These are phyloP conservation scores for Leccinum fallax DNA, from an alignment of 1,284 basidiomycete species.

Conservation along the genomic window DNA sequence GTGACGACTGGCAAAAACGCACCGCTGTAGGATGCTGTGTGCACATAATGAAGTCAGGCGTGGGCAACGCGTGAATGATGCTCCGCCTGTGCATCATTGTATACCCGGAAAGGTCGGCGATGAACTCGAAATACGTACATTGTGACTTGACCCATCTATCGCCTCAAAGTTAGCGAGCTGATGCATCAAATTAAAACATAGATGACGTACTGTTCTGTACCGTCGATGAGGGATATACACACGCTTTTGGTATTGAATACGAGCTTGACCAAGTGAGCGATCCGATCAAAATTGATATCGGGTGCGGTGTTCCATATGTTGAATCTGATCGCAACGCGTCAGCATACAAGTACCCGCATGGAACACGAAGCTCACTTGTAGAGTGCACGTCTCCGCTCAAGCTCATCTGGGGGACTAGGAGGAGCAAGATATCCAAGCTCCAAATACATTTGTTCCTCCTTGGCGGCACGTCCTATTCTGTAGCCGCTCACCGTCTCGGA, in stretches of 20 bases:
- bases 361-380: constrained; percentile 58
- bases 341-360: constrained; percentile 1
- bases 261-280: constrained; percentile 86
- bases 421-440: constrained; percentile 76
- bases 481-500: constrained; percentile 38
- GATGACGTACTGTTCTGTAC: constrained; percentile 68
- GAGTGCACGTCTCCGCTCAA: constrained; percentile 77
- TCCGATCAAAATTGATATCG: constrained; percentile 91
- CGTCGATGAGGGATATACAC: constrained; percentile 80
- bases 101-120: background rate
- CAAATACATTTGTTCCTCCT: constrained; percentile 62
- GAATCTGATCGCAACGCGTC: constrained; percentile 54
- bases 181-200: constrained; percentile 1
- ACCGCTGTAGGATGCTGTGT: constrained; percentile 84
- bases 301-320: constrained; percentile 85
- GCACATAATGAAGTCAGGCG: constrained; percentile 79
- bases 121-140: constrained; percentile 48
- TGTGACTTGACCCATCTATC: constrained; percentile 82
- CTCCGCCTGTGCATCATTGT: constrained; percentile 51
- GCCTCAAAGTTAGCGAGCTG: constrained; percentile 14
- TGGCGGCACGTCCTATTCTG: constrained; percentile 50
- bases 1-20: constrained; percentile 23
- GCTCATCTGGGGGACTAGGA: constrained; percentile 80
- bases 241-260: constrained; percentile 92
- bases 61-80: constrained; percentile 54